These are phyloP conservation scores for Hordeum marinum DNA, from an alignment of 176 grass and related monocot genomes.

Conservation along the genomic window DNA sequence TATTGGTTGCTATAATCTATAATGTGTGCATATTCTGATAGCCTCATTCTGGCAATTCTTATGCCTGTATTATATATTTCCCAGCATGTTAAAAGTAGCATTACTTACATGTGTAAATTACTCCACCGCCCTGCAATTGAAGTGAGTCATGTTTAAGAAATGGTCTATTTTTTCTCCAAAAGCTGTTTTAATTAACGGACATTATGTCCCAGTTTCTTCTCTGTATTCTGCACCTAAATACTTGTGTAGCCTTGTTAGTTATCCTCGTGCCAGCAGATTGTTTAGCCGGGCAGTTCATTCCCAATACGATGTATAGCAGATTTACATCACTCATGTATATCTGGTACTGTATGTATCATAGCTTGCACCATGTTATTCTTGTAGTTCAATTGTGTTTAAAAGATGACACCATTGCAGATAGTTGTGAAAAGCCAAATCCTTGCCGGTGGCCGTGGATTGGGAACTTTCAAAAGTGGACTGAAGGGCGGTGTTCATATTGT, in stretches of 20 bases:
- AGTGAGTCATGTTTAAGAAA: background rate
- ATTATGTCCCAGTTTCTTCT: background rate
- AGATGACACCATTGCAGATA: constrained; percentile 41
- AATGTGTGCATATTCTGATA: background rate
- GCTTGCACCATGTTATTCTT: background rate
- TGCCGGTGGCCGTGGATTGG: constrained; percentile 90
- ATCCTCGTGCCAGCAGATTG: background rate
- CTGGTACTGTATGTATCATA: background rate
- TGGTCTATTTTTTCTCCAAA: background rate
- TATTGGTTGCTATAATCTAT: background rate
- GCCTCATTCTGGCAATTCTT: background rate
- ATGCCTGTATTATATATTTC: background rate
- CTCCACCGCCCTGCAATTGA: background rate
- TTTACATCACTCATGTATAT: background rate
- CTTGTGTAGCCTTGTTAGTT: background rate
- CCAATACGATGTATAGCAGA: background rate
- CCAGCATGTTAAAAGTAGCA: background rate
- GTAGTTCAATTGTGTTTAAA: constrained; percentile 6
- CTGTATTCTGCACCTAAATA: background rate
- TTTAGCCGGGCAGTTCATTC: background rate
- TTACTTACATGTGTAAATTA: background rate
- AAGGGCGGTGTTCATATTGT: constrained; percentile 99
- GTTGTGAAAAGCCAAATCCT: constrained; percentile 99
- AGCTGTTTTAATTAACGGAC: background rate
- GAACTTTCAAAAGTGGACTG: constrained; percentile 96